phyloP scores from a whole-genome alignment of 2,329 filamentous ascomycete species.

The Aspergillus ruber region DNA sequence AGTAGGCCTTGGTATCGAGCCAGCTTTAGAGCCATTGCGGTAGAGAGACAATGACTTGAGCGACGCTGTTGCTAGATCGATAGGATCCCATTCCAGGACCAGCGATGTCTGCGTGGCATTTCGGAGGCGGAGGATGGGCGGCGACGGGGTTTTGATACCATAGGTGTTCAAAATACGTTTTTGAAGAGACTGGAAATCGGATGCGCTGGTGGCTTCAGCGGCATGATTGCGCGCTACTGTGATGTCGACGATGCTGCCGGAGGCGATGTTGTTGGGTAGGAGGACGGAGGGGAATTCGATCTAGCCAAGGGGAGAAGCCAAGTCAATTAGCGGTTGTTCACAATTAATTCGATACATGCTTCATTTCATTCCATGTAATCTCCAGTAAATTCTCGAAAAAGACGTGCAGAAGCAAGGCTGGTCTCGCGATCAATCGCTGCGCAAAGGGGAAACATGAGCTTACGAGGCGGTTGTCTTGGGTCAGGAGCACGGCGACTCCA shows the following conservation, averaged over 20 bases:
- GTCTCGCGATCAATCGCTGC: not conserved
- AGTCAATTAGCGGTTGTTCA: not conserved
- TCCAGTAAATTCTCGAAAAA: not conserved
- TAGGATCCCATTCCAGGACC: slow-evolving; percentile 95
- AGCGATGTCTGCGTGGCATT: slow-evolving; percentile 98
- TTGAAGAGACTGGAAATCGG: slow-evolving; percentile 78
- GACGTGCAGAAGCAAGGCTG: not conserved
- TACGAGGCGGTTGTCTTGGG: slow-evolving; percentile 93
- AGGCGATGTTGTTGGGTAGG: slow-evolving; percentile 88
- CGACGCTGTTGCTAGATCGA: slow-evolving; percentile 86
- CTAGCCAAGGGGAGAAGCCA: slow-evolving; percentile 41
- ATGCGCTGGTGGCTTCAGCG: slow-evolving; percentile 68
- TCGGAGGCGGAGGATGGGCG: slow-evolving; percentile 78
- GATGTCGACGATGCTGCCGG: slow-evolving; percentile 96
- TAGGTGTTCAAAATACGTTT: slow-evolving; percentile 81
- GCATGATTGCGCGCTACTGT: slow-evolving; percentile 79
- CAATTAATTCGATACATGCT: not conserved
- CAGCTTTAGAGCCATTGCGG: slow-evolving; percentile 93
- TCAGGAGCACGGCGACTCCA: slow-evolving; percentile 92
- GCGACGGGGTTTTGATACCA: slow-evolving; percentile 67
- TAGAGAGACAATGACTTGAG: slow-evolving; percentile 84
- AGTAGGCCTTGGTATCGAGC: slow-evolving; percentile 80
- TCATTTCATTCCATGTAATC: not conserved
- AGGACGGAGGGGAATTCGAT: slow-evolving; percentile 99
- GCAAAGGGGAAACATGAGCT: slow-evolving; percentile 28